Conservation (phyloP, 257 asterid genomes). For the Echium plantagineum region DNA sequence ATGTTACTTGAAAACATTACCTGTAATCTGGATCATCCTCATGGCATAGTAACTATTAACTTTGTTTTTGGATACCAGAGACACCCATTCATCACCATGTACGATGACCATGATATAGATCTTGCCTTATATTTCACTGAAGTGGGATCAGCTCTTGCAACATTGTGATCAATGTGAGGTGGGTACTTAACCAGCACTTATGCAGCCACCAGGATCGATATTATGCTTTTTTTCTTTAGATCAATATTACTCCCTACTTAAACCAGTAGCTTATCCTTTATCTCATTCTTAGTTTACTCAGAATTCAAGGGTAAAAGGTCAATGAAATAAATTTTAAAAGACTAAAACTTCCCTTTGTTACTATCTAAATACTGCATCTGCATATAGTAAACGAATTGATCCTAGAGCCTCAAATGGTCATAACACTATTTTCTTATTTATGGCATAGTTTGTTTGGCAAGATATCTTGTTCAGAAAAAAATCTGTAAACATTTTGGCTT, state of each 20-base stretch:
- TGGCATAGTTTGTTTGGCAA: too few relatives aligned
- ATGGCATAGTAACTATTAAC: slow-evolving; percentile 9
- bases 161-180: slow-evolving; percentile 26
- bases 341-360: background rate
- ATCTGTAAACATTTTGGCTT: too few relatives aligned
- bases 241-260: background rate
- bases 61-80: slow-evolving; percentile 34
- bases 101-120: slow-evolving; percentile 42
- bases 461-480: too few relatives aligned
- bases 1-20: background rate
- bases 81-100: slow-evolving; percentile 78
- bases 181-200: slow-evolving; percentile 3
- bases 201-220: background rate
- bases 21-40: slow-evolving; percentile 1
- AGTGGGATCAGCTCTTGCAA: slow-evolving; percentile 70
- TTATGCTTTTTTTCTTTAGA: too few relatives aligned
- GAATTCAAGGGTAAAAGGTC: background rate
- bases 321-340: too few relatives aligned
- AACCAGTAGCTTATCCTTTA: background rate
- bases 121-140: slow-evolving; percentile 75
- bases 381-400: background rate
- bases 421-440: too few relatives aligned
- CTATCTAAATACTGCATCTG: background rate
- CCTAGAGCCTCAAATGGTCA: too few relatives aligned
- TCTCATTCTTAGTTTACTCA: background rate